Evolutionary conservation across 192 early-diverging fungal species (phyloP), one percentile per base, ranked within the genome.

Genomic region (Entomortierella lignicola): DNA sequence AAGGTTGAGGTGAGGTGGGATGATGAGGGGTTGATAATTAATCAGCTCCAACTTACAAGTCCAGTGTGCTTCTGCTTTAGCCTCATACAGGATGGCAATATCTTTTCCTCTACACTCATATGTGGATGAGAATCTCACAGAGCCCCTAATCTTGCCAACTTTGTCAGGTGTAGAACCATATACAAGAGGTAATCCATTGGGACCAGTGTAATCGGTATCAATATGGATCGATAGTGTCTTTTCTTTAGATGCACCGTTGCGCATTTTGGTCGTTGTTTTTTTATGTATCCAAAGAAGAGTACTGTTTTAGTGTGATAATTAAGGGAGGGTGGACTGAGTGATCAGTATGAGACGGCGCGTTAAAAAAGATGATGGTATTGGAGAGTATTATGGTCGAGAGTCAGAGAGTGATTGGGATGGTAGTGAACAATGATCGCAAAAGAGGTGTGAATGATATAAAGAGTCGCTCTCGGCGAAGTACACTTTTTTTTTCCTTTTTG

Each of bases 91-190:
- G 68, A 79, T 79, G 47, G 58, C 56, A 44, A 79, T 70, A n/a
- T 79, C 75, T 41, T 55, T 43, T 0, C 75, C 75, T 44, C 59
- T 61, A 43, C 75, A 79, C 42, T 69, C 67, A n/a, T 69, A 66
- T 23, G 65, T 69, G 31, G 53, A 43, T 13, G 62, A 56, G 32
- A 79, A 79, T 23, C 48, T 69, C 27, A 79, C 75, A 4, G 37
- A 44, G 63, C 75, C 75, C 50, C 54, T 69, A 29, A 79, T 69
- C 6, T 55, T 44, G 6, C 75, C 75, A 27, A 64, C 26, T 10
- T 55, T 79, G 42, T 79, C 75, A 12, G 68, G 68, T 0, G 75
- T 79, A 4, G 75, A 79, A 13, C 75, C 75, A 41, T 79, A 79
- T 18, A 79, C 61, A 17, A 79, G 67, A 10, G 75, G 75, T 56